These are phyloP conservation scores for Crithidia bombi DNA, from an alignment of 208 protist genomes.

Conservation along the genomic window DNA sequence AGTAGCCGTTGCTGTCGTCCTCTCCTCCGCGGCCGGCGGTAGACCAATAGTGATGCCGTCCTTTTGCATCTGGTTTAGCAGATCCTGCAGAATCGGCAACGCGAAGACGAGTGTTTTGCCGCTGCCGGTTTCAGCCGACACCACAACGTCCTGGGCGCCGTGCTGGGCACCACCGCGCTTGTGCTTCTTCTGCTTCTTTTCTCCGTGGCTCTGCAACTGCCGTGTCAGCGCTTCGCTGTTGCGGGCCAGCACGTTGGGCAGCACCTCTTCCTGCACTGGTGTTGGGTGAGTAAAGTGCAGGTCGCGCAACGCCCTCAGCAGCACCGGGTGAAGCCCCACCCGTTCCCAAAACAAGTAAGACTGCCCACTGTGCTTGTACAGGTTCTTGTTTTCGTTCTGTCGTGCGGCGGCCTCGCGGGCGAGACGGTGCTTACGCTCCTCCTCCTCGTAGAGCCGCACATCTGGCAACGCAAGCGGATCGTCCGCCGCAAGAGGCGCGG, in stretches of 20 bases:
- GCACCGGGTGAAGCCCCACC: slow-evolving; percentile 64
- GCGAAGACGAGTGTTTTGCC: slow-evolving; percentile 99
- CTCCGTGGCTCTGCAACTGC: slow-evolving; percentile 1
- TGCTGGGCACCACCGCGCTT: slow-evolving; percentile 5
- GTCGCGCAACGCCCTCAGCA: slow-evolving; percentile 67
- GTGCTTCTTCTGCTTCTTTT: slow-evolving; percentile 31
- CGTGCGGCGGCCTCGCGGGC: slow-evolving; percentile 22
- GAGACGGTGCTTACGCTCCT: slow-evolving; percentile 33
- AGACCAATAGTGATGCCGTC: slow-evolving; percentile 16
- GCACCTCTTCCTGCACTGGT: slow-evolving; percentile 85
- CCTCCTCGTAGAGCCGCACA: slow-evolving; percentile 34
- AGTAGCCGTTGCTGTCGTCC: no score
- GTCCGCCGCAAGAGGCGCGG: slow-evolving; percentile 43
- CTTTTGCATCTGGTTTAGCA: slow-evolving; percentile 40
- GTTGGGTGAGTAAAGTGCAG: slow-evolving; percentile 87
- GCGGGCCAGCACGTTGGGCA: slow-evolving; percentile 55
- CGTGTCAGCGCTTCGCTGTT: slow-evolving; percentile 21
- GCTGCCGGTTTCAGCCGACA: slow-evolving; percentile 93
- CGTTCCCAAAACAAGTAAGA: slow-evolving; percentile 86
- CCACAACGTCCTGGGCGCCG: slow-evolving; percentile 78
- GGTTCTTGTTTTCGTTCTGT: slow-evolving; percentile 62
- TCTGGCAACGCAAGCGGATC: slow-evolving; percentile 59
- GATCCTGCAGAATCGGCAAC: slow-evolving; percentile 92
- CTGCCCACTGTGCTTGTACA: slow-evolving; percentile 78
- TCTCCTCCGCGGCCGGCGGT: background rate